Percentiles rank a stretch among this genome's conserved stretches.
These are phyloP conservation scores for Colletotrichum navitas DNA, from an alignment of 2,329 filamentous ascomycete species.

Conservation along the genomic window DNA sequence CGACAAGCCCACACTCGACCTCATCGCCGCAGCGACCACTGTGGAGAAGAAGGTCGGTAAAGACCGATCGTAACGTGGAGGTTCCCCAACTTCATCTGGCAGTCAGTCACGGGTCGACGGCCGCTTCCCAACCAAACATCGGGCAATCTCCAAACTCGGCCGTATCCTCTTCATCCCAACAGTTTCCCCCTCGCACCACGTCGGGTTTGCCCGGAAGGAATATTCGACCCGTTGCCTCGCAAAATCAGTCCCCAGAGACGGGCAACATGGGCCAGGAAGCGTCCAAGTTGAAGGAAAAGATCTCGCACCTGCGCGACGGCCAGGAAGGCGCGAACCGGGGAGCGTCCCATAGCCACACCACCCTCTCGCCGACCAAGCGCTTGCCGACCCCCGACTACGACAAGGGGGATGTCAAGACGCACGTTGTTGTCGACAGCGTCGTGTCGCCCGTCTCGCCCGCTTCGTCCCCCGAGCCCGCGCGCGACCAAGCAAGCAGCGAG, in stretches of 20 bases:
- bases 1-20: conserved; percentile 44
- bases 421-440: conserved; percentile 52
- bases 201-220: conserved; percentile 49
- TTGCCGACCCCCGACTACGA: conserved; percentile 65
- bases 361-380: conserved; percentile 47
- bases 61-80: conserved; percentile 60
- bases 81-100: conserved; percentile 63
- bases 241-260: conserved; percentile 21
- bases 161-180: too few relatives aligned
- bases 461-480: conserved; percentile 56
- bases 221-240: conserved; percentile 43
- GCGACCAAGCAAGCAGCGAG: conserved; percentile 41
- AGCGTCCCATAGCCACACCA: conserved; percentile 37
- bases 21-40: conserved; percentile 51
- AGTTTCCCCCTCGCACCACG: conserved; percentile 22
- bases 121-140: conserved; percentile 47
- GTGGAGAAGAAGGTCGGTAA: conserved; percentile 66
- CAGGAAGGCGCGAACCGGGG: conserved; percentile 29
- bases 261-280: conserved; percentile 50
- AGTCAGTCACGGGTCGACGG: conserved; percentile 64
- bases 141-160: conserved; percentile 31
- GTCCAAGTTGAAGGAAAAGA: conserved; percentile 49
- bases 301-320: conserved; percentile 26
- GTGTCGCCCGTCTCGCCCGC: conserved; percentile 61
- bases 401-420: conserved; percentile 56